Conservation (phyloP, 371 early-diverging fungal genomes). For the Syncephalis plumigaleata region DNA sequence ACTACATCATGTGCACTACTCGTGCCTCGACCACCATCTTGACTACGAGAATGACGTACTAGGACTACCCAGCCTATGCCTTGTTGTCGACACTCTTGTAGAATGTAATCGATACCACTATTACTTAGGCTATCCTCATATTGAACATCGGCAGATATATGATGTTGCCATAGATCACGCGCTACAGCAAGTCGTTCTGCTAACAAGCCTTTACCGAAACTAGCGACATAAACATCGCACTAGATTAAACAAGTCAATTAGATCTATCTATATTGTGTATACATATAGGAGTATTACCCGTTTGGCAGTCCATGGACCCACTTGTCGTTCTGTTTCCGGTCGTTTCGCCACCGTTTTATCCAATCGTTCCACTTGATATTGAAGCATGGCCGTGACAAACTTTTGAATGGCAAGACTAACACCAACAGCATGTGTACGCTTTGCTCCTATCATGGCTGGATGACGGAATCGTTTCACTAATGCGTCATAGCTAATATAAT, state of each 20-base stretch:
- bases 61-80: slow-evolving; percentile 69
- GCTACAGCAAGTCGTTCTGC: slow-evolving; percentile 53
- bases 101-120: slow-evolving; percentile 42
- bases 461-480: slow-evolving; percentile 34
- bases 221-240: slow-evolving; percentile 65
- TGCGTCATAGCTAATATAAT: slow-evolving; percentile 67
- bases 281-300: slow-evolving; percentile 9
- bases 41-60: slow-evolving; percentile 16
- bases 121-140: slow-evolving; percentile 40
- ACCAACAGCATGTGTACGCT: slow-evolving; percentile 44
- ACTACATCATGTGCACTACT: slow-evolving; percentile 14
- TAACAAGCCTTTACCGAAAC: slow-evolving; percentile 50
- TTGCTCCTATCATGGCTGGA: slow-evolving; percentile 10
- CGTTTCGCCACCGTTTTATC: slow-evolving; percentile 28
- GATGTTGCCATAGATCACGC: slow-evolving; percentile 51
- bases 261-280: not conserved
- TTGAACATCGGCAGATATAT: slow-evolving; percentile 55
- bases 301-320: slow-evolving; percentile 40
- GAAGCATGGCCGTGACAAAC: slow-evolving; percentile 41
- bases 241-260: slow-evolving; percentile 11
- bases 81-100: slow-evolving; percentile 37
- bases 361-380: slow-evolving; percentile 45
- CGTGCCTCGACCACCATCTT: slow-evolving; percentile 6
- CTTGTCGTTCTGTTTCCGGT: slow-evolving; percentile 27
- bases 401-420: slow-evolving; percentile 66